Evolutionary conservation across 1,139 yeast genomes (phyloP), one percentile per base, ranked within the genome.

Genomic region (Hyphopichia khmerensis): DNA sequence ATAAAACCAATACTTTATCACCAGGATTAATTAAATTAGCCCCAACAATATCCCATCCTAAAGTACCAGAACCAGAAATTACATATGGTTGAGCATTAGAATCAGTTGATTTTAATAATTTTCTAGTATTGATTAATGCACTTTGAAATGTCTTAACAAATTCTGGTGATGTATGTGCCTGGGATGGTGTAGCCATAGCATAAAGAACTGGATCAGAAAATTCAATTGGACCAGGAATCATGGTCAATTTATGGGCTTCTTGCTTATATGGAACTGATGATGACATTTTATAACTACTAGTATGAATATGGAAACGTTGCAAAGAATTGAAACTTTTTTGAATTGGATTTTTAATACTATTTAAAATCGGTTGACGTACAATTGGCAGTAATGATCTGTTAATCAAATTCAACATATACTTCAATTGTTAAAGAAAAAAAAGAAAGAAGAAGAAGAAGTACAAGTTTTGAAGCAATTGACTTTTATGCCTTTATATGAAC

Each of bases 211-310:
- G 79, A 53, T 87, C 89, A 40, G 91, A 84, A 65, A 91, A 84
- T 65, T 87, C 95, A 61, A 91, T 87, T 47, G 98, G 97, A 39
- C 98, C 98, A 33, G 97, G 98, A 53, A 90, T 87, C 73, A 90
- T 71, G 53, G 90, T 76, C 62, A 80, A 69, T 53, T 76, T 76
- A 57, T 78, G 83, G 40, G 63, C 68, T 27, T 74, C 67, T 59
- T 75, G 80, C 47, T 71, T 68, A 55, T 64, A 72, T 31, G 67
- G 64, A 41, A 52, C 55, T 13, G 36, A 33, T 11, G 33, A 31
- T 10, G 37, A 35, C 29, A 68, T 56, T 69, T 64, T 65, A 30
- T 44, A 50, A 40, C 43, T 14, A 38, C 36, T 29, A 15, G 38
- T 24, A 30, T 19, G 36, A 23, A 34, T 30, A 27, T 38, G 26